Evolutionary conservation across 2,329 filamentous ascomycete genomes (phyloP).

Genomic region (Penicillium sp.): DNA sequence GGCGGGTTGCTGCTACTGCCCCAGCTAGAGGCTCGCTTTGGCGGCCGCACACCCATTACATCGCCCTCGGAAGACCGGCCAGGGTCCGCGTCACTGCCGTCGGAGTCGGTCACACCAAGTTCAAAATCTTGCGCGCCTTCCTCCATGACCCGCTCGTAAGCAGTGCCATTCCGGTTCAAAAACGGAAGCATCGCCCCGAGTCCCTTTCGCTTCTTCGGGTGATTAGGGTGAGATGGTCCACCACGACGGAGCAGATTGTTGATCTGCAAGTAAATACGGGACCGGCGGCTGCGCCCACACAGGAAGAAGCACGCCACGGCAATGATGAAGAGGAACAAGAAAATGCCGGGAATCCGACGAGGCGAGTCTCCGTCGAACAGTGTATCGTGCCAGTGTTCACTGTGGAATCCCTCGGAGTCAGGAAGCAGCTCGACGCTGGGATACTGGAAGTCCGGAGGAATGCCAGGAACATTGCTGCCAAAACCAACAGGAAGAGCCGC

Average conservation of each 20-base stretch:
- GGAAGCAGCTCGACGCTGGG: constrained; percentile 53
- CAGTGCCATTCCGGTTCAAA: constrained; percentile 40
- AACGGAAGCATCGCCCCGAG: constrained; percentile 59
- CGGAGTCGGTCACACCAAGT: constrained; percentile 64
- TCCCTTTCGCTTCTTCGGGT: constrained; percentile 57
- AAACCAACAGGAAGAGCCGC: constrained; percentile 79
- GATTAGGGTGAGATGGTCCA: constrained; percentile 35
- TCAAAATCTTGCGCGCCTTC: constrained; percentile 78
- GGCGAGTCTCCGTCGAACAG: constrained; percentile 68
- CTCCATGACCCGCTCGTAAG: constrained; percentile 85
- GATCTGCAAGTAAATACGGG: constrained; percentile 61
- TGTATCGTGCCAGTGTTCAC: constrained; percentile 61
- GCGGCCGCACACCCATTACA: constrained; percentile 58
- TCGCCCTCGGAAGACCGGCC: constrained; percentile 62
- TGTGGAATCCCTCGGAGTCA: constrained; percentile 32
- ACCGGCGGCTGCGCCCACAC: constrained; percentile 75
- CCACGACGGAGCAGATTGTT: constrained; percentile 37
- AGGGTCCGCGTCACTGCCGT: constrained; percentile 57
- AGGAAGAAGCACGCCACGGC: constrained; percentile 71
- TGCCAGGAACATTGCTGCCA: constrained; percentile 73
- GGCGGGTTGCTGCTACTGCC: constrained; percentile 34
- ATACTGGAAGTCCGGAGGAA: constrained; percentile 79
- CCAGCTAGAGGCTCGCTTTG: constrained; percentile 37
- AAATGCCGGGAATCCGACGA: constrained; percentile 69
- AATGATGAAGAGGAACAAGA: constrained; percentile 76